These are phyloP conservation scores for Sclerotinia nivalis DNA, from an alignment of 2,329 filamentous ascomycete genomes.

Conservation along the genomic window DNA sequence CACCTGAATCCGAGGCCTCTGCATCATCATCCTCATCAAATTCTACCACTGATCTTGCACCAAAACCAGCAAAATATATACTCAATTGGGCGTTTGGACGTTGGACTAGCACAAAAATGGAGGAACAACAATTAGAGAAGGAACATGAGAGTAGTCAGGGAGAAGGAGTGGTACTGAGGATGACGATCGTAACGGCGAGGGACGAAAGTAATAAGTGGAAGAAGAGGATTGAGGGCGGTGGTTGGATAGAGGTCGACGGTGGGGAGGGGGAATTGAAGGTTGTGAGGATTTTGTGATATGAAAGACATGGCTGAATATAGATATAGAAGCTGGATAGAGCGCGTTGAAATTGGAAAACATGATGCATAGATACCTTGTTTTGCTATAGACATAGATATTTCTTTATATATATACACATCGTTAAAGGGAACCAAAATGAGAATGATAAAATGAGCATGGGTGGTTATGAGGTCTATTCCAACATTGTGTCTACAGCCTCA, in stretches of 20 bases:
- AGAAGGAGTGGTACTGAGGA: conserved; percentile 53
- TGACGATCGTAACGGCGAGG: conserved; percentile 74
- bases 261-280: conserved; percentile 4
- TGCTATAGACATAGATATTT: neutral
- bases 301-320: neutral
- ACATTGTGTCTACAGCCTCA: neutral
- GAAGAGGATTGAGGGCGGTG: conserved; percentile 60
- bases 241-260: conserved; percentile 13
- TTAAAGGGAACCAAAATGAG: neutral
- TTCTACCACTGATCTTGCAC: neutral
- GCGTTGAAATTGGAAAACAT: neutral
- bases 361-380: neutral
- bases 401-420: neutral
- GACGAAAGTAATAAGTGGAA: conserved; percentile 77
- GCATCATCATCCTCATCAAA: conserved; percentile 18
- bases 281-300: conserved; percentile 10
- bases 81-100: conserved; percentile 97
- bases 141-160: conserved; percentile 60
- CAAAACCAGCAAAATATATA: conserved; percentile 64
- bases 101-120: conserved; percentile 80
- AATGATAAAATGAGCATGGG: neutral
- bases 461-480: neutral
- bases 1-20: conserved; percentile 38
- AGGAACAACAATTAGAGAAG: conserved; percentile 41
- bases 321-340: neutral